Evolutionary conservation across 495 filamentous ascomycete species (phyloP).

Genomic region (Parmelia sp.): DNA sequence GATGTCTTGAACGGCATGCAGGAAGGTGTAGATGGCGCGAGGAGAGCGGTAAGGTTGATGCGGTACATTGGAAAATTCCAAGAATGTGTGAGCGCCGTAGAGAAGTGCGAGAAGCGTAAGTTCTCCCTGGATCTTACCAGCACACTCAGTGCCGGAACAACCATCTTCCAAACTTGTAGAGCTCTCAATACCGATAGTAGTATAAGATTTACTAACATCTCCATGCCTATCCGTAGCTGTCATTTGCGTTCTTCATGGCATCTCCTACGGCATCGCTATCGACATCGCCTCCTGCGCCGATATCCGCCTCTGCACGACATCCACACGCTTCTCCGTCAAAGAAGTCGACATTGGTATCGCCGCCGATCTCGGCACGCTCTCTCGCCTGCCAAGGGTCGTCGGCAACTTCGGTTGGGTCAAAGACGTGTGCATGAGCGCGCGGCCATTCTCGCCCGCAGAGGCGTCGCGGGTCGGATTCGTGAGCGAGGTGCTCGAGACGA

Average conservation of each 20-base stretch:
- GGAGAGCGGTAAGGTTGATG: conserved; percentile 57
- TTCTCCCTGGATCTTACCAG: not conserved
- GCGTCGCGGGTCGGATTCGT: conserved; percentile 80
- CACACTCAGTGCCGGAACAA: no score
- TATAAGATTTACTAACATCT: no score
- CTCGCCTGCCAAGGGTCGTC: conserved; percentile 77
- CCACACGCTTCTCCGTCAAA: conserved; percentile 71
- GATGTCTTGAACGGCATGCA: conserved; percentile 28
- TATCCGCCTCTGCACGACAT: conserved; percentile 62
- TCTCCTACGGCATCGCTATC: conserved; percentile 72
- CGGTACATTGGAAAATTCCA: conserved; percentile 73
- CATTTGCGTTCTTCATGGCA: conserved; percentile 76
- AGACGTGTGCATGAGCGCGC: conserved; percentile 74
- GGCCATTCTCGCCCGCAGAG: conserved; percentile 71
- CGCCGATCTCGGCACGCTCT: conserved; percentile 85
- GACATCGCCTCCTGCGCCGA: conserved; percentile 76
- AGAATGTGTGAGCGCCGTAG: conserved; percentile 63
- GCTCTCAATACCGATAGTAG: no score
- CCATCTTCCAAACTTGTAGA: no score
- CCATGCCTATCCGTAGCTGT: conserved; percentile 44
- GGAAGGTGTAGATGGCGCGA: conserved; percentile 47
- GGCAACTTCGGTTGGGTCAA: conserved; percentile 77
- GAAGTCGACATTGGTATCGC: conserved; percentile 95
- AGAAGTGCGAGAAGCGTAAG: conserved; percentile 75
- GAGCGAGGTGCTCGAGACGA: conserved; percentile 54